Base-by-base conservation (phyloP, 257 asterid genomes). In the Petrea volubilis region DNA sequence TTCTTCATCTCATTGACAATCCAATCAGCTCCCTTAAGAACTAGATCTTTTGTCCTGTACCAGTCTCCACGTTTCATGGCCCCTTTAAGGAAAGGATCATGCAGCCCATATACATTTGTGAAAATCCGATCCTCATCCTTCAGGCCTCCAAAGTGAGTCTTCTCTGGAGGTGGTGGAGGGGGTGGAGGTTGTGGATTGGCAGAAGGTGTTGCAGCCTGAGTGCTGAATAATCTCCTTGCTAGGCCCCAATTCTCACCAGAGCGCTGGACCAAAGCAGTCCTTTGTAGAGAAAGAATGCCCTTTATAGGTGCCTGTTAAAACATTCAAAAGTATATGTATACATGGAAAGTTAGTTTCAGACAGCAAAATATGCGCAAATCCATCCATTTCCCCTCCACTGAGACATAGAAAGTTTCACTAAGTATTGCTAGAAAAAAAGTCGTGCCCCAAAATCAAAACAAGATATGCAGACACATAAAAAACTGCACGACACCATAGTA, bases 21-120 rank as follows among this genome's bases (percentile, higher is more conserved):
- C 99, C 99, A 95, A 78, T 95, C 98, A 64, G 96, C 13, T 12
- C 99, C 99, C 83, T 95, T 95, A 28, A 86, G 68, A 61, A 95
- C 98, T 5, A 95, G 88, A 78, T 92, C 99, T 67, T 95, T 95
- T 43, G 99, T 95, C 76, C 97, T 77, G 83, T 95, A 64, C 99
- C 99, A 95, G 81, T 95, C 99, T 29, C 99, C 99, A 34, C 97
- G 92, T 78, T 92, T 92, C 96, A 92, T 82, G 74, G 98, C 99
- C 24, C 97, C 98, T 77, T 95, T 95, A 34, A 95, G 94, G 72
- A 90, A 95, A 17, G 98, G 98, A 58, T 95, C 99, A 38, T 95
- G 90, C 62, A 95, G 71, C 51, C 98, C 99, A 50, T 95, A 95
- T 47, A 95, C 73, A 33, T 95, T 95, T 3, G 99, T 92, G 80